Base-by-base conservation (phyloP, 225 moss, liverwort and hornwort species). In the Thuidium tamariscinum region DNA sequence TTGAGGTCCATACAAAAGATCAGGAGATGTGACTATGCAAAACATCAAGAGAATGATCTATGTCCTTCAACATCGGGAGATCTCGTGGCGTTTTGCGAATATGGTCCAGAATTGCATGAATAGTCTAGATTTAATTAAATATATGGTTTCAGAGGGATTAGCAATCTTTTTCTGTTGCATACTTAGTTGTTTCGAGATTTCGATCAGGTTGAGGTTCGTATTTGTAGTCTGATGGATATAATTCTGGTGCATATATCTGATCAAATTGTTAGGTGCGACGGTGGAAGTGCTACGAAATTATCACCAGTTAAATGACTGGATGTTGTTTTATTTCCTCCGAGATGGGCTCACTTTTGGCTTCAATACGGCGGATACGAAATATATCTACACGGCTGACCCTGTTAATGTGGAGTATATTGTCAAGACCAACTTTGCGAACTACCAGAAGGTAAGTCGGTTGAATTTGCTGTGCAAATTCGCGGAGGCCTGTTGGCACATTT, bases 301-400 rank as follows among this genome's bases (percentile, higher is more conserved):
- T 76, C 9, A 91, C 48, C 88, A 81, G 19, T 36, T 98, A 12
- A 92, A 98, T 46, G 93, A 92, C 84, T 98, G 96, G 96, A 6
- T 88, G 26, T 52, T 91, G 46, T 80, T 51, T 11, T 95, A 94
- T 79, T 91, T 89, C 57, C 87, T 95, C 29, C 89, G 90, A 55
- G 85, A 89, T 3, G 92, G 88, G 21, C 48, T 73, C 48, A 73
- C 48, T 73, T 73, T 48, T 73, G 2, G 2, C 48, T 73, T 48
- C 48, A 48, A 48, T 2, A 48, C 7, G 12, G 73, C 48, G 12
- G 48, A 2, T 49, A 2, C 0, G 20, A 73, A 49, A 4, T 7
- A 2, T 20, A 7, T 32, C 49, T 73, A 19, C 32, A 73, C 73
- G 20, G 73, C 72, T 73, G 32, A 73, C 13, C 73, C 73, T 20